Evolutionary conservation across 208 protist species (phyloP).

Genomic region (Hexamita inflata): DNA sequence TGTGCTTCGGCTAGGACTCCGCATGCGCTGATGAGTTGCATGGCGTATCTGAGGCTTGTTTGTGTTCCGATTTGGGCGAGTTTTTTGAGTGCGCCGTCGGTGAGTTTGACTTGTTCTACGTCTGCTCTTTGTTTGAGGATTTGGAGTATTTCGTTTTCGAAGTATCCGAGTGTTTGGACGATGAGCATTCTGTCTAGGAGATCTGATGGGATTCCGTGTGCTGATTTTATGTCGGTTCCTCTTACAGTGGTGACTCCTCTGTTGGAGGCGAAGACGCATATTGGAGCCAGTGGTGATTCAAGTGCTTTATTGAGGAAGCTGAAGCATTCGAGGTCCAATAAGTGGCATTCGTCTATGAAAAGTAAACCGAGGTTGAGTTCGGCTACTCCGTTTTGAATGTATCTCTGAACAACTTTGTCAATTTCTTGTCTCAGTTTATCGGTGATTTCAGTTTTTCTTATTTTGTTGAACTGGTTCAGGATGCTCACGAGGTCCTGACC

Average conservation of each 20-base stretch:
- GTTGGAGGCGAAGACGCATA: constrained; percentile 99
- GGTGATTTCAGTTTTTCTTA: constrained; percentile 98
- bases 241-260: constrained; percentile 71
- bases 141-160: constrained; percentile 71
- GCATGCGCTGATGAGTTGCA: constrained; percentile 37
- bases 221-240: constrained; percentile 84
- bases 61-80: constrained; percentile 23
- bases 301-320: constrained; percentile 98
- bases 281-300: constrained; percentile 91
- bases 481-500: constrained; percentile 87
- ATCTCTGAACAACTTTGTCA: constrained; percentile 98
- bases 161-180: constrained; percentile 87
- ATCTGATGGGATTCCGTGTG: constrained; percentile 97
- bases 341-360: constrained; percentile 99
- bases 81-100: constrained; percentile 19
- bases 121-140: constrained; percentile 48
- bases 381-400: constrained; percentile 97
- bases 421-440: constrained; percentile 97
- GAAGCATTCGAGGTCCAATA: constrained; percentile 99
- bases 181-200: constrained; percentile 96
- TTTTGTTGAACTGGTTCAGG: constrained; percentile 90
- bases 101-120: constrained; percentile 15
- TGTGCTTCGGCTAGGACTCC: no score
- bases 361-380: constrained; percentile 98
- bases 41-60: constrained; percentile 32